Evolutionary conservation across 192 early-diverging fungal genomes (phyloP).

Genomic region (Coemansia nantahalensis): DNA sequence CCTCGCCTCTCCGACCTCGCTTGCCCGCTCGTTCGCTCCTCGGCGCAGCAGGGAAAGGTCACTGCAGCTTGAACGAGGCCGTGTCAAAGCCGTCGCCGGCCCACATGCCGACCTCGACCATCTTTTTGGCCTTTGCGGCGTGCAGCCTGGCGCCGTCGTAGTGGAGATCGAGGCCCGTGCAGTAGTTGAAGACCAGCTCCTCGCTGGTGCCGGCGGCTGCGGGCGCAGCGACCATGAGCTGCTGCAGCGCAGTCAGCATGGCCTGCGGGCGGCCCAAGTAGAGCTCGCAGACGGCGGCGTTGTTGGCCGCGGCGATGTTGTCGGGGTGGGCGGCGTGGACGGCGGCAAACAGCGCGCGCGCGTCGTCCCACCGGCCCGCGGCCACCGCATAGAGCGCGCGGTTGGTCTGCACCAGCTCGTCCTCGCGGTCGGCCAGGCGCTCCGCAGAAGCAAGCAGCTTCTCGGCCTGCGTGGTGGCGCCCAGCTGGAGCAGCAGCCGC

Average conservation of each 20-base stretch:
- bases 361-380: too few relatives aligned
- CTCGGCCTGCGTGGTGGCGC: conserved; percentile 22
- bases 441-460: conserved; percentile 21
- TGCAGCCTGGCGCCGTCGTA: conserved; percentile 30
- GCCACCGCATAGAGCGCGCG: conserved; percentile 38
- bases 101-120: conserved; percentile 43
- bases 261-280: conserved; percentile 41
- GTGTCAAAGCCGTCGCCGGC: conserved; percentile 46
- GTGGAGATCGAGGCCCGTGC: conserved; percentile 42
- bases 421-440: conserved; percentile 4
- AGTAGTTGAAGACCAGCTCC: conserved; percentile 46
- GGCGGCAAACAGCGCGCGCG: too few relatives aligned
- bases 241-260: conserved; percentile 31
- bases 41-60: too few relatives aligned
- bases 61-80: conserved; percentile 27
- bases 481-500: conserved; percentile 39
- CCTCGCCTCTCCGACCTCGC: too few relatives aligned
- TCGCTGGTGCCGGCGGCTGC: conserved; percentile 37
- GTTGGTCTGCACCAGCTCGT: conserved; percentile 31
- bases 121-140: conserved; percentile 36
- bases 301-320: conserved; percentile 30
- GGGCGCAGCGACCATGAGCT: conserved; percentile 27
- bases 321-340: conserved; percentile 8
- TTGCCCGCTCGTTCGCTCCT: too few relatives aligned
- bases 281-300: conserved; percentile 39